These are phyloP conservation scores for Exophiala bonariae DNA, from an alignment of 2,329 filamentous ascomycete genomes.

Conservation along the genomic window DNA sequence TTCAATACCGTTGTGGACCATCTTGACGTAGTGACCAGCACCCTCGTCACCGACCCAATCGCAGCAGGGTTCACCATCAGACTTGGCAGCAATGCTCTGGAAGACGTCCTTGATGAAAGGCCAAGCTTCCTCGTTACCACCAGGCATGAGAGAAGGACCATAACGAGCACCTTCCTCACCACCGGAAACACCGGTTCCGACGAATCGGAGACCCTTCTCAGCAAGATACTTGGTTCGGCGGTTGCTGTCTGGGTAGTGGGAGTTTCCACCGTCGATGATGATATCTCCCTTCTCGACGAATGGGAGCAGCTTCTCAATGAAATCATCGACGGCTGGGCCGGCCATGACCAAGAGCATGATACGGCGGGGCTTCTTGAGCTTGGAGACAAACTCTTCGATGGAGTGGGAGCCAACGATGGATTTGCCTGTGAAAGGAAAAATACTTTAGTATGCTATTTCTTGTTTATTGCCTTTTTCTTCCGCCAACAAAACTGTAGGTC, in stretches of 20 bases:
- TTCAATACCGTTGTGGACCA: constrained; percentile 99
- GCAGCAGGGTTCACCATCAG: constrained; percentile 94
- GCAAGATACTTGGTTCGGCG: constrained; percentile 88
- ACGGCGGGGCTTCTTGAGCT: constrained; percentile 95
- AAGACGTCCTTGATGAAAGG: constrained; percentile 98
- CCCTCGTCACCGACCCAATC: constrained; percentile 99
- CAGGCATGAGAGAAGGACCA: constrained; percentile 96
- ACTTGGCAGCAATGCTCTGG: constrained; percentile 97
- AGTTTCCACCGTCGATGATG: constrained; percentile 99
- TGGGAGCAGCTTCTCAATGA: constrained; percentile 92
- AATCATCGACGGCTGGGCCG: constrained; percentile 95
- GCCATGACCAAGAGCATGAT: constrained; percentile 99
- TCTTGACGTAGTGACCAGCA: constrained; percentile 99
- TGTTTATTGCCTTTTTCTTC: too few relatives aligned
- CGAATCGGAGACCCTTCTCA: constrained; percentile 87
- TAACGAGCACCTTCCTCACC: constrained; percentile 99
- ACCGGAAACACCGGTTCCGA: constrained; percentile 96
- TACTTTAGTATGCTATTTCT: too few relatives aligned
- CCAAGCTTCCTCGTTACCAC: constrained; percentile 98
- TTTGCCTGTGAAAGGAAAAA: constrained; percentile 66
- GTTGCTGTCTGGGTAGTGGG: constrained; percentile 98
- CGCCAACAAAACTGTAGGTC: too few relatives aligned
- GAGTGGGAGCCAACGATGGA: constrained; percentile 90
- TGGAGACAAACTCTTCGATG: constrained; percentile 89
- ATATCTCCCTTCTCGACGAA: constrained; percentile 85